Percentiles rank a stretch among this genome's conserved stretches.
Evolutionary conservation across 352 stramenopile genomes (phyloP).

Genomic region (Pythium folliculosum): DNA sequence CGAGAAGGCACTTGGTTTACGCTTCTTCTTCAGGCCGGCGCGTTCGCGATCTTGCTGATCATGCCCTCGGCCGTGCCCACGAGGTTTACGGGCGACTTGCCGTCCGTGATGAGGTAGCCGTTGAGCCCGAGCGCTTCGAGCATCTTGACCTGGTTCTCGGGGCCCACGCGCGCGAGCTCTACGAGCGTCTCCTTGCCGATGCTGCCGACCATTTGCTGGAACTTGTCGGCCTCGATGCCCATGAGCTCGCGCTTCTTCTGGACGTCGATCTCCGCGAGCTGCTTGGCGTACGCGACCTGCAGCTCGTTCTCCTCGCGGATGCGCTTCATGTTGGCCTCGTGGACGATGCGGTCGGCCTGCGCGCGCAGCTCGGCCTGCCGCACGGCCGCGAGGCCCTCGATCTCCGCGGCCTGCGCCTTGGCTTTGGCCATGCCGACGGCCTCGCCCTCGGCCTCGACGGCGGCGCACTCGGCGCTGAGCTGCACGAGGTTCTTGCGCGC

Average conservation of each 20-base stretch:
- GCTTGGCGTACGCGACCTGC: constrained; percentile 52
- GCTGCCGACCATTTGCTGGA: constrained; percentile 79
- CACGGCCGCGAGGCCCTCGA: constrained; percentile 69
- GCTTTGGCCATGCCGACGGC: constrained; percentile 67
- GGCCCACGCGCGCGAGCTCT: constrained; percentile 65
- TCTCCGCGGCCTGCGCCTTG: constrained; percentile 64
- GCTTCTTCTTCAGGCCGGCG: constrained; percentile 3
- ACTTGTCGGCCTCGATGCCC: constrained; percentile 77
- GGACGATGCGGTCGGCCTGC: constrained; percentile 67
- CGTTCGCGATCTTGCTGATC: constrained; percentile 70
- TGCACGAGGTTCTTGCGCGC: constrained; percentile 79
- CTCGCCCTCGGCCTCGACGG: constrained; percentile 63
- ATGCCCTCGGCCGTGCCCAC: constrained; percentile 71
- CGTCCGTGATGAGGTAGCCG: constrained; percentile 84
- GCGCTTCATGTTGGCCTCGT: constrained; percentile 56
- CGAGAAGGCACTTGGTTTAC: not conserved
- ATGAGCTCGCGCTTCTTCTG: constrained; percentile 81
- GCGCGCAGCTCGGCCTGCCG: constrained; percentile 67
- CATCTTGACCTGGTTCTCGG: constrained; percentile 81
- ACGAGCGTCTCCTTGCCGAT: constrained; percentile 79
- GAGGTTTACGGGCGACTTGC: constrained; percentile 80
- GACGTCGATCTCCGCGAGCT: constrained; percentile 68
- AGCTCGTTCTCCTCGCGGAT: constrained; percentile 68
- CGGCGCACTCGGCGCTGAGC: constrained; percentile 67
- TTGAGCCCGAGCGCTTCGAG: constrained; percentile 72